Percentiles rank a stretch among this genome's conserved stretches.
Evolutionary conservation across 768 basidiomycete genomes (phyloP).

Genomic region (Trametes cubensis): DNA sequence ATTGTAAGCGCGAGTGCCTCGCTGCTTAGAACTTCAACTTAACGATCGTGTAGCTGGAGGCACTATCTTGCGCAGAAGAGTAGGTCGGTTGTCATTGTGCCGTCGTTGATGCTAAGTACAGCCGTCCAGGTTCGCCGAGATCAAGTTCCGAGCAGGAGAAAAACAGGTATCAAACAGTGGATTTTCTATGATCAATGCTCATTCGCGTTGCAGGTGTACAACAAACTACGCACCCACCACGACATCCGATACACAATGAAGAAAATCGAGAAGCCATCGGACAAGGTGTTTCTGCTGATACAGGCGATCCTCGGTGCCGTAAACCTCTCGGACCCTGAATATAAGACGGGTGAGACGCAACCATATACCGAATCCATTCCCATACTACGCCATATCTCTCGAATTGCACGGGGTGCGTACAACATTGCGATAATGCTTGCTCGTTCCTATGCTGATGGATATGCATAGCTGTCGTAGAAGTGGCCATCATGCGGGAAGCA

Average conservation of each 20-base stretch:
- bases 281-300: conserved; percentile 81
- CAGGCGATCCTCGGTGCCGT: conserved; percentile 81
- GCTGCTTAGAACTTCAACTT: too few species aligned
- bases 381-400: conserved; percentile 73
- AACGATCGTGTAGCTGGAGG: conserved; percentile 55
- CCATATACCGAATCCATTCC: conserved; percentile 67
- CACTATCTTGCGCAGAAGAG: conserved; percentile 69
- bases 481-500: conserved; percentile 63
- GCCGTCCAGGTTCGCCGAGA: conserved; percentile 58
- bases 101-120: not conserved
- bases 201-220: conserved; percentile 47
- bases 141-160: conserved; percentile 75
- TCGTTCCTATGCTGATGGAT: not conserved
- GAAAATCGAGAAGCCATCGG: conserved; percentile 67
- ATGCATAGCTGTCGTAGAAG: conserved; percentile 70
- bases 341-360: conserved; percentile 71
- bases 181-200: too few species aligned
- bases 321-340: conserved; percentile 68
- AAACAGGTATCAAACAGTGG: conserved; percentile 52
- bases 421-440: not conserved
- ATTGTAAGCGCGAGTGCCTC: conserved; percentile 48
- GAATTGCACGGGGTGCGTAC: conserved; percentile 72
- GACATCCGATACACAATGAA: conserved; percentile 80
- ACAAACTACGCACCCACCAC: conserved; percentile 67
- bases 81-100: conserved; percentile 34